phyloP scores from a whole-genome alignment of 2,329 filamentous ascomycete species.

The Alternaria postmessia region DNA sequence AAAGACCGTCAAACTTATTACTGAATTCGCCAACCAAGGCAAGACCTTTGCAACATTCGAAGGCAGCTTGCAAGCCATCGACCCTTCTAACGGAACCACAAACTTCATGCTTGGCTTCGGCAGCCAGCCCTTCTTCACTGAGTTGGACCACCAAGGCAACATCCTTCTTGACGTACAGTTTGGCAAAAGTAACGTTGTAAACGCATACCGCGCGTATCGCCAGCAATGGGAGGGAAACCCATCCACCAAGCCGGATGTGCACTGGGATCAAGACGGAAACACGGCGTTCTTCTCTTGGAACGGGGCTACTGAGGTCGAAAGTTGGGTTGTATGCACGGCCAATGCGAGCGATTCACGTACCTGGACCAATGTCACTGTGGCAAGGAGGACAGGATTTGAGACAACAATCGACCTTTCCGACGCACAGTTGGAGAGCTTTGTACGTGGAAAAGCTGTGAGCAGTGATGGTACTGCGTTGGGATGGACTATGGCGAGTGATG shows the following conservation, averaged over 20 bases:
- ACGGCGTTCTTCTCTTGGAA: slow-evolving; percentile 38
- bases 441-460: slow-evolving; percentile 24
- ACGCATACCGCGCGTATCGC: slow-evolving; percentile 50
- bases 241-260: slow-evolving; percentile 23
- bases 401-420: slow-evolving; percentile 18
- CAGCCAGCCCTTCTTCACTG: slow-evolving; percentile 57
- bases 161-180: slow-evolving; percentile 55
- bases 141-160: slow-evolving; percentile 53
- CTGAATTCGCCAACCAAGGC: slow-evolving; percentile 52
- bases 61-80: slow-evolving; percentile 53
- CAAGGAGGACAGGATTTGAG: slow-evolving; percentile 25
- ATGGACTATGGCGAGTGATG: slow-evolving; percentile 21
- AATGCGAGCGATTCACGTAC: slow-evolving; percentile 20
- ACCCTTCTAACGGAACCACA: slow-evolving; percentile 37
- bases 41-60: slow-evolving; percentile 50
- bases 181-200: slow-evolving; percentile 43
- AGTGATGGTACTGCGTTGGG: slow-evolving; percentile 9
- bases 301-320: slow-evolving; percentile 35
- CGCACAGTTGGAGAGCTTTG: slow-evolving; percentile 11
- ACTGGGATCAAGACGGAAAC: slow-evolving; percentile 18
- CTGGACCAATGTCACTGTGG: slow-evolving; percentile 22
- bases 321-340: slow-evolving; percentile 39
- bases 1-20: slow-evolving; percentile 56
- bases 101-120: slow-evolving; percentile 61
- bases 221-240: slow-evolving; percentile 31